These are phyloP conservation scores for Stephanodiscus minutulus DNA, from an alignment of 108 stramenopile genomes.

Conservation along the genomic window DNA sequence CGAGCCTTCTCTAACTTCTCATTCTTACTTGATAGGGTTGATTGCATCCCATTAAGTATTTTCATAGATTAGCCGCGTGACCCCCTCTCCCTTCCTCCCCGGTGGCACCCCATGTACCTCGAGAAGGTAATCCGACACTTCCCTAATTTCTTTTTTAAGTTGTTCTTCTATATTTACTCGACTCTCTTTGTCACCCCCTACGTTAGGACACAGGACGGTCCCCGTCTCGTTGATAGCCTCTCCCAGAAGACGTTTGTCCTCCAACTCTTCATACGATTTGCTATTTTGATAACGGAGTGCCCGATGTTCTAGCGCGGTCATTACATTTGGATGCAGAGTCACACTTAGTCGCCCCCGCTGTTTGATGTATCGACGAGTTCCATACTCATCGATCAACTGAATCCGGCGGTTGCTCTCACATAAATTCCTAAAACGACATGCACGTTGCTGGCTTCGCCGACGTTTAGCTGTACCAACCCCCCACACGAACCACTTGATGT, in stretches of 20 bases:
- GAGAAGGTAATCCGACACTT: neutral
- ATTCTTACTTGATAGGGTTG: neutral
- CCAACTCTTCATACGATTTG: neutral
- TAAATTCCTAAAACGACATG: neutral
- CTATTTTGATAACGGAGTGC: neutral
- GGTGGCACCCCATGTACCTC: neutral
- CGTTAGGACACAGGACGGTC: neutral
- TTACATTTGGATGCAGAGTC: neutral
- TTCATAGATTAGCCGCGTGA: slow-evolving; percentile 7
- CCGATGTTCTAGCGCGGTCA: neutral
- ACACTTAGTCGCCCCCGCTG: neutral
- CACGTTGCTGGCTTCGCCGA: neutral
- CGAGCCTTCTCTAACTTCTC: slow-evolving; percentile 1
- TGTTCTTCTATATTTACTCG: neutral
- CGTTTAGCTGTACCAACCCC: neutral
- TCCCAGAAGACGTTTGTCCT: neutral
- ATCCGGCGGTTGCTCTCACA: neutral
- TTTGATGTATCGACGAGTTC: neutral
- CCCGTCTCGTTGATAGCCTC: slow-evolving; percentile 2
- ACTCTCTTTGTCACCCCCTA: neutral
- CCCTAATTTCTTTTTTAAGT: neutral
- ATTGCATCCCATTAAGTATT: neutral
- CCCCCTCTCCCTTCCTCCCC: neutral
- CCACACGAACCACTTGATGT: neutral
- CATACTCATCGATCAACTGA: slow-evolving; percentile 1